These are phyloP conservation scores for Styphnolobium japonicum DNA, from an alignment of 306 rosid species.

Conservation along the genomic window DNA sequence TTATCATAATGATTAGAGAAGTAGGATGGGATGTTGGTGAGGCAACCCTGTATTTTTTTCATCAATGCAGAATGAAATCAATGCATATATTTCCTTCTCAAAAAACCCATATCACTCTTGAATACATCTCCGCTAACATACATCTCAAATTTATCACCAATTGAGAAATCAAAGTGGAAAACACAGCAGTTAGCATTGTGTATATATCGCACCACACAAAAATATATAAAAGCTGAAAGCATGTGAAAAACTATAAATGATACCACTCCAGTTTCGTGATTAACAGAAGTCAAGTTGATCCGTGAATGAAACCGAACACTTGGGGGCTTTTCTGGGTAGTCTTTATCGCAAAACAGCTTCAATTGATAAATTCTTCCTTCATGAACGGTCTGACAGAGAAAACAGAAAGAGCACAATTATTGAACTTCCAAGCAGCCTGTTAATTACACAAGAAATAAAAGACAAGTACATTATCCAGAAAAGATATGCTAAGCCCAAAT, in stretches of 20 bases:
- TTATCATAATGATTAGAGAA: background rate
- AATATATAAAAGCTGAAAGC: conserved; percentile 5
- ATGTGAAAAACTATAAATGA: conserved; percentile 28
- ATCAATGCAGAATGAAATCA: background rate
- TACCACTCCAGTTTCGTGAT: conserved; percentile 99
- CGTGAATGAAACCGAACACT: conserved; percentile 98
- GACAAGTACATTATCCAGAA: background rate
- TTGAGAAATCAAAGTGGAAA: background rate
- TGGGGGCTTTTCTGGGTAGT: conserved; percentile 99
- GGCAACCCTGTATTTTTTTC: background rate
- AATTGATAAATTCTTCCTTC: conserved; percentile 98
- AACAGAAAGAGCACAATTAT: conserved; percentile 14
- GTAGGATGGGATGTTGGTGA: background rate
- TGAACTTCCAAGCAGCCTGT: conserved; percentile 17
- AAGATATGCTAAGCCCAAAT: background rate
- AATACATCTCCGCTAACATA: background rate
- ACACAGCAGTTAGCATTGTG: background rate
- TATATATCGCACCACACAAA: background rate
- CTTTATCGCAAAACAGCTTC: conserved; percentile 98
- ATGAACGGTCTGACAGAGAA: conserved; percentile 75
- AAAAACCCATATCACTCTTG: background rate
- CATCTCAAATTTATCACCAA: background rate
- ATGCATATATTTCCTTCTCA: background rate
- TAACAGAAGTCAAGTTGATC: conserved; percentile 92
- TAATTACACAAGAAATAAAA: background rate